These are phyloP conservation scores for Backusella westeae DNA, from an alignment of 192 early-diverging fungal species.

Conservation along the genomic window DNA sequence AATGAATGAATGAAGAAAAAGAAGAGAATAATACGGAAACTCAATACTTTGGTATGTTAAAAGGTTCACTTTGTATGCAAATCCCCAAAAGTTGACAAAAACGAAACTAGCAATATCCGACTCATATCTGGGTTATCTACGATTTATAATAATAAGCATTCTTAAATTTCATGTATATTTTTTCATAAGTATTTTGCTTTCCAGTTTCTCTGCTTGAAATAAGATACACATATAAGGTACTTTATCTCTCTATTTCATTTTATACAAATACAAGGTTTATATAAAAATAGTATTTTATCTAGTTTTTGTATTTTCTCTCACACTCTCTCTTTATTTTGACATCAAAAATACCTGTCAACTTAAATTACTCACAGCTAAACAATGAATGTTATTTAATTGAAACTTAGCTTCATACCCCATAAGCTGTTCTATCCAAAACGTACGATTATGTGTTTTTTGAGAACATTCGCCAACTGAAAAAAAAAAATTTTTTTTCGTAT, in stretches of 20 bases:
- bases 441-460: background rate
- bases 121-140: background rate
- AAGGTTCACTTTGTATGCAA: background rate
- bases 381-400: background rate
- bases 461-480: background rate
- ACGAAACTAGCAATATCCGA: background rate
- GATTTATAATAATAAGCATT: background rate
- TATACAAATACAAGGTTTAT: background rate
- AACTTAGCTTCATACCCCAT: background rate
- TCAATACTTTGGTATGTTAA: background rate
- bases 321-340: background rate
- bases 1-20: background rate
- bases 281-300: background rate
- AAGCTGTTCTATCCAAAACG: background rate
- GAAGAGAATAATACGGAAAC: background rate
- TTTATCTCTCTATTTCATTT: background rate
- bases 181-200: background rate
- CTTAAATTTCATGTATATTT: background rate
- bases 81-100: conserved; percentile 8
- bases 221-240: background rate
- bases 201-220: background rate
- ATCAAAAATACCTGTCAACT: background rate
- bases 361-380: background rate
- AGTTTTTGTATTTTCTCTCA: background rate
- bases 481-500: background rate